Evolutionary conservation across 2,329 filamentous ascomycete genomes (phyloP), one percentile per base, ranked within the genome.

Genomic region (Fusarium drepaniforme): DNA sequence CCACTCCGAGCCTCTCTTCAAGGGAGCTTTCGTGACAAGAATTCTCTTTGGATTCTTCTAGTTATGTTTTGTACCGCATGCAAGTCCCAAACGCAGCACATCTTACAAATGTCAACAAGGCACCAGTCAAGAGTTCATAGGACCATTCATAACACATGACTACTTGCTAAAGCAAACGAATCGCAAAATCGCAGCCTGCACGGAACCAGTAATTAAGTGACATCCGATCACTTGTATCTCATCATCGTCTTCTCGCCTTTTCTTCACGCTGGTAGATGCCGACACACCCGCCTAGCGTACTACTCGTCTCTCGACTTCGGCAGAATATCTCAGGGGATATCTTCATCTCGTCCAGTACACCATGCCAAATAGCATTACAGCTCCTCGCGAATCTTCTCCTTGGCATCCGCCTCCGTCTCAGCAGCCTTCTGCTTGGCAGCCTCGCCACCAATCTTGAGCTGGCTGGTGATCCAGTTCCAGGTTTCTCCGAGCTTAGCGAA

Each of bases 401-500:
- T 77, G 3, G 80, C 81, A 7, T 77, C 71, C 15, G 76, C 79
- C 37, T 81, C 77, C 4, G 79, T 77, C 66, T 86, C 81, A 4
- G 77, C 79, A 15, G 85, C 86, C 81, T 88, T 86, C 77, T 88
- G 75, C 80, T 87, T 85, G 0, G 88, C 88, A 21, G 81, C 85
- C 23, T 88, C 84, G 1, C 85, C 83, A 0, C 89, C 89, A 8
- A 86, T 74, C 38, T 83, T 83, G 18, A 91, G 80, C 76, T 91
- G 88, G 38, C 81, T 79, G 62, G 85, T 71, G 65, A 89, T 81
- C 89, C 89, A 91, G 70, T 87, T 85, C 83, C 86, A 88, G 59
- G 81, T 83, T 72, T 89, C 88, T 68, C 84, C 83, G 67, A 94
- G 77, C 82, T 92, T 93, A 80, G 91, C 92, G 73, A 91, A 89